Base-by-base conservation (phyloP, 2,329 filamentous ascomycete species). In the Rutstroemia sp. region DNA sequence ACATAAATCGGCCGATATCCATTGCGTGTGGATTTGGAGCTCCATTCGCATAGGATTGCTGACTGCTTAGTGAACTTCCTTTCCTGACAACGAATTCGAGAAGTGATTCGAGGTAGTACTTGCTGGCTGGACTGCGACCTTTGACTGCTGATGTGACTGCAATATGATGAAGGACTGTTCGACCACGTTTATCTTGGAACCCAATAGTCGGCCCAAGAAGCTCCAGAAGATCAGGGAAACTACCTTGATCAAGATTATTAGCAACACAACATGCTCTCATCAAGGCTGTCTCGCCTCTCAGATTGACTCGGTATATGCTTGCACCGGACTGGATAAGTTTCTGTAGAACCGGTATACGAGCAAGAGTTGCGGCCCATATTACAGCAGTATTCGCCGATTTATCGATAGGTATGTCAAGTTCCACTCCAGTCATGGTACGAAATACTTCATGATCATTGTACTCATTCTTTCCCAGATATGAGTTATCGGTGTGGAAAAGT, bases 121-220 rank as follows among this genome's bases (percentile, higher is more conserved):
- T 89, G 69, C 91, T 95, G 21, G 94, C 92, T 44, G 90, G 85
- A 57, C 90, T 92, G 49, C 94, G 85, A 6, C 92, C 92, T 69
- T 96, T 96, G 66, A 97, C 94, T 6, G 92, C 94, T 60, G 92
- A 96, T 16, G 94, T 95, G 37, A 97, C 85, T 5, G 94, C 92
- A 65, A 99, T 97, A 68, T 99, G 94, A 68, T 99, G 94, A 23
- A 99, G 76, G 14, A 97, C 91, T 0, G 92, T 97, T 39, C 94
- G 81, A 8, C 92, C 92, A 71, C 91, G 91, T 46, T 88, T 83
- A 70, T 99, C 94, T 21, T 90, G 82, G 45, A 95, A 84, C 63
- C 97, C 92, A 60, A 99, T 95, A 0, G 92, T 92, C 25, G 89
- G 82, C 10, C 91, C 90, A 6, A 99, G 79, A 0, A 96, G 82